Evolutionary conservation across 306 rosid genomes (phyloP), one percentile per base, ranked within the genome.

Genomic region (Glycyrrhiza uralensis): DNA sequence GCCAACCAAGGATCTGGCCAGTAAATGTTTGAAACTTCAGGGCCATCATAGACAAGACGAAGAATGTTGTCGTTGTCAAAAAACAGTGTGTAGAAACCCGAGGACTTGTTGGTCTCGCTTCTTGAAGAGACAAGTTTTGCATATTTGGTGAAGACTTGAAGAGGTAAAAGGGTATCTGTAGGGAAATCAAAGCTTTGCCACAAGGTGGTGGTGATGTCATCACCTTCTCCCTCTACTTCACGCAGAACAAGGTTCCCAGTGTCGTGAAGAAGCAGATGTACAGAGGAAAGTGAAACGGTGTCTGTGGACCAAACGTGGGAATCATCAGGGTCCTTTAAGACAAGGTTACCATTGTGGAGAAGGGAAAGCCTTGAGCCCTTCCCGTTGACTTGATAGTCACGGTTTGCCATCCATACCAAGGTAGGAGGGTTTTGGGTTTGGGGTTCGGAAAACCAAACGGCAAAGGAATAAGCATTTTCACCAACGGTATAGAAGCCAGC

Each of bases 131-230:
- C 66, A 0, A 89, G 70, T 32, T 42, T 77, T 1, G 81, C 26
- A 6, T 32, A 14, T 66, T 83, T 38, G 13, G 86, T 80, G 67
- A 86, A 36, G 5, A 52, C 65, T 52, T 86, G 95, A 2, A 20
- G 55, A 7, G 89, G 85, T 1, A 89, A 71, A 51, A 83, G 86
- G 0, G 95, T 89, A 13, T 85, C 85, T 0, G 88, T 85, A 0
- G 88, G 91, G 6, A 30, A 86, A 71, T 74, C 78, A 39, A 86
- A 83, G 71, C 88, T 83, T 28, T 85, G 74, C 91, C 91, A 89
- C 18, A 86, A 50, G 23, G 60, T 20, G 12, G 26, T 39, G 23
- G 60, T 20, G 12, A 32, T 39, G 4, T 28, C 28, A 4, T 0
- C 66, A 14, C 38, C 55, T 6, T 18, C 7, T 10, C 2, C 69